Conservation (phyloP, 2,329 filamentous ascomycete species). For the Fusarium continuum region DNA sequence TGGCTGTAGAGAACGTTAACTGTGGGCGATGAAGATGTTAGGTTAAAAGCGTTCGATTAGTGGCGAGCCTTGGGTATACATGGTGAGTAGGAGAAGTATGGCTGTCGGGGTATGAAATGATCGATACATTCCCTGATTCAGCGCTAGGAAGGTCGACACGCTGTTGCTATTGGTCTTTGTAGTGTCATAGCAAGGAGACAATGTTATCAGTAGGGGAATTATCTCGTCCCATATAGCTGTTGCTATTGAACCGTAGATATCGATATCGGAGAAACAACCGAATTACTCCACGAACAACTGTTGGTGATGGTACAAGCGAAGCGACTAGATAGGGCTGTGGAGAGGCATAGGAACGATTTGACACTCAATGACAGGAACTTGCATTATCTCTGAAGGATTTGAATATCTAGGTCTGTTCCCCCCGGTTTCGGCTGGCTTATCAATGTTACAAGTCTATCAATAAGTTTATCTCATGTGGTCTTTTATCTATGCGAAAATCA, state of each 20-base stretch:
- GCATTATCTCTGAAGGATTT: not conserved
- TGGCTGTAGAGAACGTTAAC: slow-evolving; percentile 49
- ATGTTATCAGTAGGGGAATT: not conserved
- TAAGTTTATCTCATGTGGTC: not conserved
- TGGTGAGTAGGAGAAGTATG: slow-evolving; percentile 62
- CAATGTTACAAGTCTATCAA: not conserved
- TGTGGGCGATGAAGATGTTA: slow-evolving; percentile 54
- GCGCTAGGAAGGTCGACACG: slow-evolving; percentile 65
- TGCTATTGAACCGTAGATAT: not conserved
- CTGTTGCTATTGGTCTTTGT: slow-evolving; percentile 70
- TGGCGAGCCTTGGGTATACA: slow-evolving; percentile 53
- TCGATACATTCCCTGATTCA: slow-evolving; percentile 56
- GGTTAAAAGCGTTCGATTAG: slow-evolving; percentile 47
- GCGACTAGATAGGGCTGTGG: not conserved
- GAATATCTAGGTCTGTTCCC: not conserved
- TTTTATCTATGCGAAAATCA: not conserved
- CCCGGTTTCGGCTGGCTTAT: not conserved
- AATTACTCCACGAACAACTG: not conserved
- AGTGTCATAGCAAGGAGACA: slow-evolving; percentile 36
- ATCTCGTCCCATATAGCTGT: not conserved
- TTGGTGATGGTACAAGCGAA: not conserved
- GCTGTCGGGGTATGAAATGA: slow-evolving; percentile 58
- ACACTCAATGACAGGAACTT: not conserved
- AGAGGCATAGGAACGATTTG: not conserved
- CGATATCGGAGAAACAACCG: not conserved